phyloP scores from a whole-genome alignment of 2,329 filamentous ascomycete species.

The Phaeosphaeriaceae sp. region DNA sequence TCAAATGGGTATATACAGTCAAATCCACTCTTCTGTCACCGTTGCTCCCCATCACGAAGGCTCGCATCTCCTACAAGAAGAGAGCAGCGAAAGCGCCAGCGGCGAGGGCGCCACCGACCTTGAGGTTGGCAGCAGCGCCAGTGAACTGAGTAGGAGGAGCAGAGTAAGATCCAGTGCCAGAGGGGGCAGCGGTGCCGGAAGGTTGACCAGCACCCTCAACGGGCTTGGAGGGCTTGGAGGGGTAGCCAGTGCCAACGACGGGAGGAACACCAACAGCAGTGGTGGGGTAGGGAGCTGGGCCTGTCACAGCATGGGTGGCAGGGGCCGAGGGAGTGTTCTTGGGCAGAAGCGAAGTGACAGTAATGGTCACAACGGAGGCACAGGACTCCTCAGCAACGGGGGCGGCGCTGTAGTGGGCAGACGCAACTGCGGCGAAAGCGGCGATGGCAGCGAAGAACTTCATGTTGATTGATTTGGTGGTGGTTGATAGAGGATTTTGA shows the following conservation, averaged over 20 bases:
- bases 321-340: constrained; percentile 30
- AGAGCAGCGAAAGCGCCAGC: constrained; percentile 44
- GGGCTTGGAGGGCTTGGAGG: constrained; percentile 10
- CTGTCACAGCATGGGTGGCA: constrained; percentile 24
- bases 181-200: constrained; percentile 25
- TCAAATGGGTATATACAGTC: neutral
- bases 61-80: constrained; percentile 37
- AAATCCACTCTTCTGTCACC: neutral
- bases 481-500: constrained; percentile 12
- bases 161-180: constrained; percentile 30
- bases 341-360: constrained; percentile 32
- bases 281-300: constrained; percentile 37
- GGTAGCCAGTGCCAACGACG: constrained; percentile 27
- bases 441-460: constrained; percentile 41
- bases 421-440: constrained; percentile 31
- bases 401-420: constrained; percentile 25
- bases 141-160: constrained; percentile 38
- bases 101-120: constrained; percentile 42
- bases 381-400: constrained; percentile 27
- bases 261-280: constrained; percentile 14
- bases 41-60: neutral
- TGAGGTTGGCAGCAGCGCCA: constrained; percentile 37
- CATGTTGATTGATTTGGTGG: constrained; percentile 29
- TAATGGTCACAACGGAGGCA: constrained; percentile 30
- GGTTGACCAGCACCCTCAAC: constrained; percentile 4